These are phyloP conservation scores for Fusarium sp. DNA, from an alignment of 2,329 filamentous ascomycete species.

Conservation along the genomic window DNA sequence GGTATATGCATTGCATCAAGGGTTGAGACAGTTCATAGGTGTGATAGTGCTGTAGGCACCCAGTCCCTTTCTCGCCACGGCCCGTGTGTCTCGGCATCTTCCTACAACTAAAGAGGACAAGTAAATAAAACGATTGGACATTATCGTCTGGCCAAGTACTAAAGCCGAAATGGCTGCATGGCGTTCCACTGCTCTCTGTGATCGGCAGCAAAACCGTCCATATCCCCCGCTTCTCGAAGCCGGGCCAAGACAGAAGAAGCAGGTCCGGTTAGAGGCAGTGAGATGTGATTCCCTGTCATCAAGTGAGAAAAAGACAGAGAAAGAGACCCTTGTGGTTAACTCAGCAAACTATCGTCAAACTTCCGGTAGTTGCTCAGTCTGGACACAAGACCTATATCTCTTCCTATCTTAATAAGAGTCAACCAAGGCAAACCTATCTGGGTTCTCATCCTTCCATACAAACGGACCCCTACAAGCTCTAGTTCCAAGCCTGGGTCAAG, in stretches of 20 bases:
- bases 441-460: constrained; percentile 15
- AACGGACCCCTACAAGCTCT: constrained; percentile 20
- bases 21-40: constrained; percentile 1
- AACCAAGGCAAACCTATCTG: constrained; percentile 15
- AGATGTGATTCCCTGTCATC: neutral
- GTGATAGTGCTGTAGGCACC: neutral
- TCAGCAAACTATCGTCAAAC: neutral
- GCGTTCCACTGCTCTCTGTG: constrained; percentile 35
- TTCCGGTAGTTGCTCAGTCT: constrained; percentile 34
- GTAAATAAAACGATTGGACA: constrained; percentile 26
- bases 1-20: neutral
- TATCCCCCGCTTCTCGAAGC: constrained; percentile 45
- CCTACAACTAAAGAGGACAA: constrained; percentile 14
- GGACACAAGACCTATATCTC: constrained; percentile 13
- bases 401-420: constrained; percentile 15
- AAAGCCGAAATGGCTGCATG: constrained; percentile 36
- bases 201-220: constrained; percentile 36
- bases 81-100: constrained; percentile 41
- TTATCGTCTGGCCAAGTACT: constrained; percentile 2
- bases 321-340: constrained; percentile 4
- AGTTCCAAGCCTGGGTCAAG: constrained; percentile 25
- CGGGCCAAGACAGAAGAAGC: constrained; percentile 34
- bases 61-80: constrained; percentile 29
- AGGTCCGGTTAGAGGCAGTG: constrained; percentile 8
- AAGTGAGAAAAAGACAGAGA: neutral